A percentile compares a stretch with the other conserved stretches of the same genome.
These are phyloP conservation scores for Chrysanthemum makinoi DNA, from an alignment of 129 eudicot species.

Conservation along the genomic window DNA sequence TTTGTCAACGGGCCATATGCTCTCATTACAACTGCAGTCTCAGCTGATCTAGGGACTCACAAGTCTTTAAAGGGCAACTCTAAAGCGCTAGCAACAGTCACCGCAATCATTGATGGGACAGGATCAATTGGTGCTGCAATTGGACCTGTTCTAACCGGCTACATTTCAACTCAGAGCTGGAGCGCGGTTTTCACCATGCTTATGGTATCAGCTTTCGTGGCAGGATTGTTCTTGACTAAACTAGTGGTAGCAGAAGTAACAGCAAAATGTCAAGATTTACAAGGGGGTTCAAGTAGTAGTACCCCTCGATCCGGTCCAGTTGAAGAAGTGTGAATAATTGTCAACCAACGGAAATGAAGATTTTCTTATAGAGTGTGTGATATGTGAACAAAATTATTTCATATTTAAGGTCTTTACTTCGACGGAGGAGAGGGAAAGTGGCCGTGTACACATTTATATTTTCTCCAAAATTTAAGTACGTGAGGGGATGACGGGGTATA, in stretches of 20 bases:
- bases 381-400: background rate
- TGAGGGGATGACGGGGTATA: background rate
- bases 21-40: conserved; percentile 91
- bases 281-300: conserved; percentile 16
- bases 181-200: conserved; percentile 79
- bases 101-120: conserved; percentile 92
- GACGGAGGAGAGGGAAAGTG: background rate
- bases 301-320: conserved; percentile 10
- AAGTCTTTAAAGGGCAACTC: conserved; percentile 77
- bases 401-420: conserved; percentile 18
- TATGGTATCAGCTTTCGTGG: conserved; percentile 64
- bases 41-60: conserved; percentile 95
- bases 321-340: conserved; percentile 29
- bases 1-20: conserved; percentile 97
- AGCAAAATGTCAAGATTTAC: conserved; percentile 40
- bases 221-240: conserved; percentile 83
- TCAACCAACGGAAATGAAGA: background rate
- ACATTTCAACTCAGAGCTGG: conserved; percentile 78
- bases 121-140: conserved; percentile 97
- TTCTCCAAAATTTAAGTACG: conserved; percentile 13
- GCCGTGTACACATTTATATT: conserved; percentile 24
- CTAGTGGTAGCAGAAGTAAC: conserved; percentile 76
- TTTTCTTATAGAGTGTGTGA: conserved; percentile 2
- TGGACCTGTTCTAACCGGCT: conserved; percentile 87
- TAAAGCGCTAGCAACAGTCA: conserved; percentile 86